A percentile compares a stretch with the other conserved stretches of the same genome.
Conservation (phyloP, 2,329 filamentous ascomycete genomes). For the Fusarium nematophilum region DNA sequence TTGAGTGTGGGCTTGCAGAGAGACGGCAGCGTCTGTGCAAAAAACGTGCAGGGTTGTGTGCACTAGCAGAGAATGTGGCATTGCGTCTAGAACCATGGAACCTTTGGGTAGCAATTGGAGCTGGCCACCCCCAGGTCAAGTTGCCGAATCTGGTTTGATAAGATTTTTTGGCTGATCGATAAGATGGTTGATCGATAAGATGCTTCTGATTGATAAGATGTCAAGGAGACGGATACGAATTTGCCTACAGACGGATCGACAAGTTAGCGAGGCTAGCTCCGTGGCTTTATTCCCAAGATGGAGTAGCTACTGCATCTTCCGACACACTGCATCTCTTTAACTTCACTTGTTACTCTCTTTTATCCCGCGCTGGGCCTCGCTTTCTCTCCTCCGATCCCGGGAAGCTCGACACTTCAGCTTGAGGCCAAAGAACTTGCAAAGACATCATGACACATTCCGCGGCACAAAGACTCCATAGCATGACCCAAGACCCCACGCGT, state of each 20-base stretch:
- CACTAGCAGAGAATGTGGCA: neutral
- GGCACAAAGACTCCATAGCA: neutral
- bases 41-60: too few species aligned
- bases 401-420: neutral
- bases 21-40: too few species aligned
- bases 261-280: conserved; percentile 3
- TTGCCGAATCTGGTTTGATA: conserved; percentile 9
- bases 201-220: conserved; percentile 30
- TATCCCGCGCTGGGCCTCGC: neutral
- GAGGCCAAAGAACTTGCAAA: neutral
- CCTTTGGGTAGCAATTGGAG: conserved; percentile 8
- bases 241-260: neutral
- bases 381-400: neutral
- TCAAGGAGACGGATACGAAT: neutral
- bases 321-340: neutral
- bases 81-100: conserved; percentile 7
- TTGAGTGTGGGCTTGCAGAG: too few species aligned
- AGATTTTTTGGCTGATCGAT: conserved; percentile 18
- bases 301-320: neutral
- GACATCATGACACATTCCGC: neutral
- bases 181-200: conserved; percentile 35
- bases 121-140: neutral
- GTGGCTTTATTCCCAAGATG: conserved; percentile 2
- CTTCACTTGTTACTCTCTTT: neutral
- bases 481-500: conserved; percentile 20